Base-by-base conservation (phyloP, 306 rosid genomes). In the Begonia masoniana region DNA sequence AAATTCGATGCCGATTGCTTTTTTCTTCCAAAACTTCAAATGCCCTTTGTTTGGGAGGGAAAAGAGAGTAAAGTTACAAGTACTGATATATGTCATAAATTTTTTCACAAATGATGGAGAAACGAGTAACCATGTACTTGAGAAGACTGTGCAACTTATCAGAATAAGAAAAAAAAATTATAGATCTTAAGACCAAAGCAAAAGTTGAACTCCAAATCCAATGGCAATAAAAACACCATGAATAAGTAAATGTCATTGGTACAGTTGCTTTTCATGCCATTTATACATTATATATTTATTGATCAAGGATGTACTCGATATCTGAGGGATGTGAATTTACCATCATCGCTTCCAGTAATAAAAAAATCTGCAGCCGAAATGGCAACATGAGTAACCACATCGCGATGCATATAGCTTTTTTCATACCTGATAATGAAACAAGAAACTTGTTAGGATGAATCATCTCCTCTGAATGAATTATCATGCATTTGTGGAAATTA, bases 1-100 rank as follows among this genome's bases (percentile, higher is more conserved):
- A 65, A 91, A 91, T 78, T 91, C 99, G 17, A 91, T 81, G 55
- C 92, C 96, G 15, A 79, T 21, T 31, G 94, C 74, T 72, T 63
- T 91, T 74, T 86, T 91, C 94, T 91, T 91, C 99, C 99, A 91
- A 70, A 91, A 91, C 69, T 91, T 91, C 77, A 91, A 71, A 76
- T 91, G 99, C 55, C 99, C 96, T 91, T n/a, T 3, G 14, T 10
- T 7, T 15, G 8, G 15, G 26, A n/a, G 49, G 54, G 19, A 31
- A 12, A n/a, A 26, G 11, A 15, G 41, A 39, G 50, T 10, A 15
- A 23, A 42, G 45, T 12, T 16, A 16, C 10, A 36, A 54, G 41
- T 42, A 23, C 43, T 43, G n/a, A 16, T 9, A 52, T 15, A 45
- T n/a, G 19, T 35, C 1, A 7, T 47, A 23, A 23, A 45, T 47